Base-by-base conservation (phyloP, 2,329 filamentous ascomycete species). In the Phymatotrichopsis omnivora region DNA sequence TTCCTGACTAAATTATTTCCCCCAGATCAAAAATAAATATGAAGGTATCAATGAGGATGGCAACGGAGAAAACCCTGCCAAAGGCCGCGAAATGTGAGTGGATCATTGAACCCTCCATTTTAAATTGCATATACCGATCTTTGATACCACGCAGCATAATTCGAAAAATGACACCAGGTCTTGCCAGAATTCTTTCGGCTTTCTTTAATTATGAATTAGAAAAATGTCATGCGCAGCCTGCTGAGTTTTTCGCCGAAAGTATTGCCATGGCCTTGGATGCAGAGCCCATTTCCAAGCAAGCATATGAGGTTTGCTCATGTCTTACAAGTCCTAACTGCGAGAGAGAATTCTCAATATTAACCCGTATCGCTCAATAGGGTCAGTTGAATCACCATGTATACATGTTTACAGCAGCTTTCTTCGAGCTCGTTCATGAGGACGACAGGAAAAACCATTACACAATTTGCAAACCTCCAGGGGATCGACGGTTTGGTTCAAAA, bases 61-160 rank as follows among this genome's bases (percentile, higher is more conserved):
- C n/a, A 25, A 34, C 14, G 39, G 28, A 12, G 24, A 12, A 11
- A 29, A 33, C 17, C 43, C 7, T n/a, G 36, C 36, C 17, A 40
- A 46, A 24, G 43, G 43, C 3, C 27, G 43, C n/a, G 43, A 46
- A 17, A 46, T 46, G 43, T 46, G 3, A 34, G 42, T 41, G 22
- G 5, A 5, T 11, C 8, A 3, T 3, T 12, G 12, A 11, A 23
- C 17, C n/a, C 20, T 23, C 25, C 25, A 22, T 19, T 34, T 7
- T n/a, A 25, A 12, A n/a, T 6, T 17, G 22, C 7, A 41, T 33
- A 4, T 17, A 10, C 24, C 31, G 22, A 27, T n/a, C 23, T 38
- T 12, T 16, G 5, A 35, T n/a, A 31, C 2, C 6, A 17, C 27
- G n/a, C 14, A 46, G 43, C 12, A 29, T 34, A 3, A 34, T 46